Conservation (phyloP, 176 grass and related monocot genomes). For the Melocanna baccifera region DNA sequence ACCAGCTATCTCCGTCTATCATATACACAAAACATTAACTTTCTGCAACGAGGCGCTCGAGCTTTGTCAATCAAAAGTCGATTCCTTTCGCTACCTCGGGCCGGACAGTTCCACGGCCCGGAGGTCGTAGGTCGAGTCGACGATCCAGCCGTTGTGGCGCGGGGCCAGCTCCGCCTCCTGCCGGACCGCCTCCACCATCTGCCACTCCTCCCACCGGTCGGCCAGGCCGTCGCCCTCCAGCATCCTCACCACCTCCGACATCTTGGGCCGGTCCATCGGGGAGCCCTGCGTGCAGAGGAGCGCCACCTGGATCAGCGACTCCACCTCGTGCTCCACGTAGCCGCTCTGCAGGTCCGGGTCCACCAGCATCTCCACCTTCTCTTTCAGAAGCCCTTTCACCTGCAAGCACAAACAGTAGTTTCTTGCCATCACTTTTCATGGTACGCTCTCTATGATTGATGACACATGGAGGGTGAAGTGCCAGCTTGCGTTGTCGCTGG, state of each 20-base stretch:
- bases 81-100: constrained; percentile 44
- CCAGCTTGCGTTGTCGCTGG: constrained; percentile 6
- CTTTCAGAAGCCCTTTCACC: constrained; percentile 74
- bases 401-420: not conserved
- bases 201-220: constrained; percentile 80
- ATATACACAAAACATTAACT: constrained; percentile 29
- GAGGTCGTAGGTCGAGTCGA: constrained; percentile 61
- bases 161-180: constrained; percentile 50
- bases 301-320: constrained; percentile 67
- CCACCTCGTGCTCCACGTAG: constrained; percentile 55
- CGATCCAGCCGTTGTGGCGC: constrained; percentile 43
- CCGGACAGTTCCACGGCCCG: constrained; percentile 53
- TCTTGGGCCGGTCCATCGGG: constrained; percentile 69
- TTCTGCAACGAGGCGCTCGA: not conserved
- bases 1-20: not conserved
- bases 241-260: constrained; percentile 81
- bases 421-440: not conserved
- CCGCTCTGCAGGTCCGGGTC: constrained; percentile 55
- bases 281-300: constrained; percentile 71
- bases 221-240: constrained; percentile 74
- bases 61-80: not conserved
- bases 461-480: not conserved
- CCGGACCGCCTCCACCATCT: constrained; percentile 74
- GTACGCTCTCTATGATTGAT: not conserved
- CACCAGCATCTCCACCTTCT: constrained; percentile 63